Evolutionary conservation across 2,329 filamentous ascomycete genomes (phyloP), one percentile per base, ranked within the genome.

Genomic region (Claviceps sp.): DNA sequence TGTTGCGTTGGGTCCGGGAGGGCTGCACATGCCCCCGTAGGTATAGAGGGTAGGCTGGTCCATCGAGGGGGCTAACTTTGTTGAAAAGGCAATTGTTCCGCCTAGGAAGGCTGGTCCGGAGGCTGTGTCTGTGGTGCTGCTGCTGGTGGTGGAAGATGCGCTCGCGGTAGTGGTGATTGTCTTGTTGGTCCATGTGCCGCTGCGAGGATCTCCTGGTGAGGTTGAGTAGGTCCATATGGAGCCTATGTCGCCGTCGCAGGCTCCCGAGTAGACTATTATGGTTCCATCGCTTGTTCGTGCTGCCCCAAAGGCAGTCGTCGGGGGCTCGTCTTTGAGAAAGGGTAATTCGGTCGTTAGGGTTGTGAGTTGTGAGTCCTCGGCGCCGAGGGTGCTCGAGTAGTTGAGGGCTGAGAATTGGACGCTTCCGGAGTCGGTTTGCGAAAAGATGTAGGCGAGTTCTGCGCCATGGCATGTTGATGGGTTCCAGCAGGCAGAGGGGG

Each of bases 11-110:
- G 70, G 66, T n/a, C 65, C 63, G 7, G 64, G 63, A 2, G 58
- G 58, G 2, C 85, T 84, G 61, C 91, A 97, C 89, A 96, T 95
- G 58, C 91, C 91, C 38, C 89, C 91, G 66, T 95, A 96, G 6
- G 84, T 71, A 63, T 89, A 95, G 20, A 85, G 68, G 11, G 73
- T 73, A 0, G 79, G 76, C 44, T 73, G 68, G 9, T 76, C 75
- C 54, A 76, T 70, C 30, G 69, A 64, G 0, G 76, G 79, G 40
- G 73, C 73, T 47, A 79, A 70, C 38, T 73, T 77, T 36, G 74
- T 75, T 20, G 87, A 84, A 64, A 89, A 95, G 24, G 82, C 74
- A 50, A 93, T 72, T 14, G 79, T 69, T 11, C 69, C 69, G 13
- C 77, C 76, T 1, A 81, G 69, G 56, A 77, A 77, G 51, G 70